Conservation (phyloP, 2,329 filamentous ascomycete species). For the Nemania sp. region DNA sequence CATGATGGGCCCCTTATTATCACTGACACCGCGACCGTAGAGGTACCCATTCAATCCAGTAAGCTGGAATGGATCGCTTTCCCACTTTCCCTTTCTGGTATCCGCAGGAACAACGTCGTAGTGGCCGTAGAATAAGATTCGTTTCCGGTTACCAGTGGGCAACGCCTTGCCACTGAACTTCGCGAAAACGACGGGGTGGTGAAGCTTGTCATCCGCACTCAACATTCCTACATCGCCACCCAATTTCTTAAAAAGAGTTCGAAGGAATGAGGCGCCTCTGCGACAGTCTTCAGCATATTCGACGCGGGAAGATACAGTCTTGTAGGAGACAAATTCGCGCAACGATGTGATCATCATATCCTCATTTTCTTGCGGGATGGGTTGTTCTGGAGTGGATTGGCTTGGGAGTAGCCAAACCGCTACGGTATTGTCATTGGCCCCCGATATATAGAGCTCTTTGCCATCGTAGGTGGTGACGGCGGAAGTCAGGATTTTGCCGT, state of each 20-base stretch:
- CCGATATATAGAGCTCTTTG: conserved; percentile 87
- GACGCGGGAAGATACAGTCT: conserved; percentile 84
- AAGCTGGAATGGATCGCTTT: conserved; percentile 84
- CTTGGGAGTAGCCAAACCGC: conserved; percentile 80
- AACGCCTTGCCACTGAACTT: conserved; percentile 78
- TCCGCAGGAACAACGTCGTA: conserved; percentile 96
- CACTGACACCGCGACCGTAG: conserved; percentile 93
- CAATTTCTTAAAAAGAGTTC: conserved; percentile 87
- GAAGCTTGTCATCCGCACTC: conserved; percentile 70
- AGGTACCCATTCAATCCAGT: conserved; percentile 88
- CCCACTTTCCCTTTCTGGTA: conserved; percentile 80
- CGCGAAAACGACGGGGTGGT: conserved; percentile 92
- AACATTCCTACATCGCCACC: conserved; percentile 89
- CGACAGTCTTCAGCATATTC: conserved; percentile 91
- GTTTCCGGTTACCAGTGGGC: conserved; percentile 70
- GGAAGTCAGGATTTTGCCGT: conserved; percentile 85
- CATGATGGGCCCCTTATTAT: conserved; percentile 96
- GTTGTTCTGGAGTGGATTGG: conserved; percentile 44
- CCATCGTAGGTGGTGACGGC: conserved; percentile 70
- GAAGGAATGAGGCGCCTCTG: conserved; percentile 86
- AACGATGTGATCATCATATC: conserved; percentile 71
- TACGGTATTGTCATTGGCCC: conserved; percentile 88
- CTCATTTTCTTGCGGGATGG: conserved; percentile 45
- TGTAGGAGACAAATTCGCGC: conserved; percentile 85
- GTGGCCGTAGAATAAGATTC: conserved; percentile 94